A percentile compares a stretch with the other conserved stretches of the same genome.
These are phyloP conservation scores for Salvia hispanica DNA, from an alignment of 257 asterid genomes.

Conservation along the genomic window DNA sequence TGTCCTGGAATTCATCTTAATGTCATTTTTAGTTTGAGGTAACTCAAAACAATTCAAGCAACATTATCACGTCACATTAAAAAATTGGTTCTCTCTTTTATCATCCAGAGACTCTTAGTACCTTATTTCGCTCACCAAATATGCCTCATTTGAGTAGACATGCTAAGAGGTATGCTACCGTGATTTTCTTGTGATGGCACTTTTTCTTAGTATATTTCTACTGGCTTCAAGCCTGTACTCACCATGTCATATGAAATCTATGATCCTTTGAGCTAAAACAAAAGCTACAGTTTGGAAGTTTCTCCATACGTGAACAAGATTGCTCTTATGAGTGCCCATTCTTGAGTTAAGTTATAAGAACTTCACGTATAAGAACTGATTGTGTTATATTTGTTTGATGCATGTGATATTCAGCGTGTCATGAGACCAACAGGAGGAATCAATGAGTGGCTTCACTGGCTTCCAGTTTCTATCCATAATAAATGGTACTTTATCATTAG, in stretches of 20 bases:
- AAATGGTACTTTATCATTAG: constrained; percentile 62
- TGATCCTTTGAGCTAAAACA: constrained; percentile 19
- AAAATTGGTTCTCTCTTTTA: constrained; percentile 14
- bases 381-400: constrained; percentile 33
- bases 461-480: constrained; percentile 89
- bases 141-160: not conserved
- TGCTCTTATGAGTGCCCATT: constrained; percentile 8
- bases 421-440: constrained; percentile 95
- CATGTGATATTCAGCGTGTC: constrained; percentile 66
- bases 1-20: not conserved
- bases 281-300: constrained; percentile 1
- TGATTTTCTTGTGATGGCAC: constrained; percentile 2
- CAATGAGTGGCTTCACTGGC: constrained; percentile 93
- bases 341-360: constrained; percentile 11
- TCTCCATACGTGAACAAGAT: not conserved
- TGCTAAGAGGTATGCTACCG: not conserved
- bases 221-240: constrained; percentile 9
- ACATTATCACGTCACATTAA: not conserved
- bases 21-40: constrained; percentile 9
- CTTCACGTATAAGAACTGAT: constrained; percentile 19
- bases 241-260: constrained; percentile 18
- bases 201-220: not conserved
- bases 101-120: constrained; percentile 16
- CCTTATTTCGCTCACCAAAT: not conserved
- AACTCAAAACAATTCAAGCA: not conserved